Percentiles rank a stretch among this genome's conserved stretches.
Conservation (phyloP, 176 grass and related monocot species). For the Panicum miliaceum region DNA sequence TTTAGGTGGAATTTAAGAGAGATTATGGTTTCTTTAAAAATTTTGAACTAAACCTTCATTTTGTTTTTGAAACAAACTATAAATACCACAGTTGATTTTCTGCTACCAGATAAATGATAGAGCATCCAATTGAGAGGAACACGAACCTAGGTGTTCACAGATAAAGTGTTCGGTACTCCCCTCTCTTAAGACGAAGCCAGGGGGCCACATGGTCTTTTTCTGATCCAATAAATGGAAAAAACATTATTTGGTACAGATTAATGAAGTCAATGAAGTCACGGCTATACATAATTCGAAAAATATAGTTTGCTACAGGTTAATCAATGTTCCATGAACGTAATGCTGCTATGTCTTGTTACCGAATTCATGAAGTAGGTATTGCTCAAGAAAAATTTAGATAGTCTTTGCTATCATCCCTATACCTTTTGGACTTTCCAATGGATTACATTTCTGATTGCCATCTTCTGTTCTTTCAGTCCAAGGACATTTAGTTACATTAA, state of each 20-base stretch:
- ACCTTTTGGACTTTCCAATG: neutral
- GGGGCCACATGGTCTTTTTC: too few relatives aligned
- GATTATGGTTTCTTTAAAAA: neutral
- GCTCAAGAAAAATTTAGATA: neutral
- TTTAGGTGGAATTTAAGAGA: neutral
- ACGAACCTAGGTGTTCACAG: neutral
- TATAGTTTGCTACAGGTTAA: neutral
- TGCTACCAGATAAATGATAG: neutral
- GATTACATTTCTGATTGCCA: constrained; percentile 17
- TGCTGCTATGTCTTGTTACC: neutral
- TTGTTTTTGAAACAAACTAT: neutral
- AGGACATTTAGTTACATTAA: neutral
- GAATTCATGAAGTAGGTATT: constrained; percentile 5
- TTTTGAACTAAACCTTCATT: neutral
- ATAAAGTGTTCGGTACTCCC: neutral
- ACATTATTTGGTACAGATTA: neutral
- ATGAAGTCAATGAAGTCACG: neutral
- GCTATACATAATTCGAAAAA: neutral
- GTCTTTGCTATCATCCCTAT: neutral
- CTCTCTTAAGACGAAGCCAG: neutral
- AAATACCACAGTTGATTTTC: neutral
- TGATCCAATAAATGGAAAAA: neutral
- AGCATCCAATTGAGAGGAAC: neutral
- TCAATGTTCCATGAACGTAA: neutral
- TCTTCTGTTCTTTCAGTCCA: constrained; percentile 7